A percentile compares a stretch with the other conserved stretches of the same genome.
These are phyloP conservation scores for Pseudisothecium myosuroides DNA, from an alignment of 225 moss, liverwort and hornwort species.

Conservation along the genomic window DNA sequence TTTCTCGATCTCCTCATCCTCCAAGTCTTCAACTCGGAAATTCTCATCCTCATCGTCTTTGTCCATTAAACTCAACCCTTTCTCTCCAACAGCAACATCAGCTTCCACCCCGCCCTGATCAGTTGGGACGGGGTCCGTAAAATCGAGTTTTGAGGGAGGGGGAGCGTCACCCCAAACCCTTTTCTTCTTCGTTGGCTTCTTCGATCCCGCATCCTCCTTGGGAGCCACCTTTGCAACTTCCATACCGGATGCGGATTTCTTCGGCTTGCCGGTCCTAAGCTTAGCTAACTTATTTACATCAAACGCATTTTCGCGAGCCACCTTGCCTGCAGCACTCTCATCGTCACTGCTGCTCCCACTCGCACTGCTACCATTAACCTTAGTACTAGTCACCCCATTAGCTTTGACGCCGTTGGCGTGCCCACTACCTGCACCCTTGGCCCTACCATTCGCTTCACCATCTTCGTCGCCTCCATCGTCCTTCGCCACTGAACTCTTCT, in stretches of 20 bases:
- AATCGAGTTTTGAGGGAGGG: constrained; percentile 83
- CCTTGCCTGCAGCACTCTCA: constrained; percentile 44
- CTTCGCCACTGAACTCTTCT: constrained; percentile 21
- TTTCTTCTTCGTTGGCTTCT: constrained; percentile 76
- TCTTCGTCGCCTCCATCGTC: constrained; percentile 38
- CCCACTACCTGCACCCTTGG: constrained; percentile 19
- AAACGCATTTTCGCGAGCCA: constrained; percentile 56
- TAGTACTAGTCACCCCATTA: constrained; percentile 37
- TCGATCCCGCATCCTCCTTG: constrained; percentile 65
- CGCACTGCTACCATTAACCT: constrained; percentile 28
- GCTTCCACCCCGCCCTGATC: constrained; percentile 19
- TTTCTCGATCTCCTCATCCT: constrained; percentile 28
- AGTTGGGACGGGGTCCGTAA: constrained; percentile 40
- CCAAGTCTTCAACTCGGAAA: constrained; percentile 58
- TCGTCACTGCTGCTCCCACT: constrained; percentile 88
- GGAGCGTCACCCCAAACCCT: constrained; percentile 83
- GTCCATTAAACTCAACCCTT: constrained; percentile 88
- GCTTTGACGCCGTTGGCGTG: constrained; percentile 35
- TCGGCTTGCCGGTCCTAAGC: constrained; percentile 49
- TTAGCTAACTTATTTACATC: constrained; percentile 94
- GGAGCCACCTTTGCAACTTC: constrained; percentile 43
- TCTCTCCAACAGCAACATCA: constrained; percentile 36
- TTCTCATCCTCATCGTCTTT: constrained; percentile 69
- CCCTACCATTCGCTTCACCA: constrained; percentile 34
- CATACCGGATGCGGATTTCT: constrained; percentile 37